Evolutionary conservation across 2,329 filamentous ascomycete genomes (phyloP).

Genomic region (Achaetomium macrosporum): DNA sequence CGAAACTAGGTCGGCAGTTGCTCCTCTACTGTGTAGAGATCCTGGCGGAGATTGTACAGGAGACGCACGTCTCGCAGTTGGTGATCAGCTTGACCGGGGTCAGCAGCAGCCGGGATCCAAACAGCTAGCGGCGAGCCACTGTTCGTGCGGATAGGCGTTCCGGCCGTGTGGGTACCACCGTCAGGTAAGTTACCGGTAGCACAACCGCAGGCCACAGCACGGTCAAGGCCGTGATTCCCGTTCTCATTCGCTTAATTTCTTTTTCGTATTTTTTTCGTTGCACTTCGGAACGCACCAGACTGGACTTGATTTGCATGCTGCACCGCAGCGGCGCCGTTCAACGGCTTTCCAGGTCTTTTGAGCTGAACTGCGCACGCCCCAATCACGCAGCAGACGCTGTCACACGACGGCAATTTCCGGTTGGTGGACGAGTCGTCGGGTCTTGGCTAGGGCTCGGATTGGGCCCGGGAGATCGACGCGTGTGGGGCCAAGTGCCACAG

Average conservation of each 20-base stretch:
- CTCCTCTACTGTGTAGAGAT: no score
- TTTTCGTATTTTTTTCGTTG: not conserved
- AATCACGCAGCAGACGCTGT: not conserved
- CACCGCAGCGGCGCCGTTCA: no score
- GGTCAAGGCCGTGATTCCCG: not conserved
- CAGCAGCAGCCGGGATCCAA: no score
- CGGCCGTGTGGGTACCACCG: no score
- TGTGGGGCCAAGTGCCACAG: conserved; percentile 1
- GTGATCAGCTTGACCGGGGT: no score
- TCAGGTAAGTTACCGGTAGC: not conserved
- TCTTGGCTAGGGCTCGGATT: not conserved
- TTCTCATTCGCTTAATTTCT: not conserved
- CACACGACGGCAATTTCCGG: conserved; percentile 1
- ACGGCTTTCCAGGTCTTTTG: not conserved
- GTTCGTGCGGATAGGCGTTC: no score
- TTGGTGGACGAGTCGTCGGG: not conserved
- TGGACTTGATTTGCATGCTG: no score
- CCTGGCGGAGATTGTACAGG: no score
- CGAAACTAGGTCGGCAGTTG: no score
- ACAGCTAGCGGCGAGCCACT: no score
- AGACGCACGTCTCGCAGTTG: no score
- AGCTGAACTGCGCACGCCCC: not conserved
- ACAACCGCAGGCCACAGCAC: not conserved
- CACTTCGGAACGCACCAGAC: not conserved
- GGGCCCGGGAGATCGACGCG: conserved; percentile 9